Conservation (phyloP, 2,329 filamentous ascomycete genomes). For the Penicillium sp. region DNA sequence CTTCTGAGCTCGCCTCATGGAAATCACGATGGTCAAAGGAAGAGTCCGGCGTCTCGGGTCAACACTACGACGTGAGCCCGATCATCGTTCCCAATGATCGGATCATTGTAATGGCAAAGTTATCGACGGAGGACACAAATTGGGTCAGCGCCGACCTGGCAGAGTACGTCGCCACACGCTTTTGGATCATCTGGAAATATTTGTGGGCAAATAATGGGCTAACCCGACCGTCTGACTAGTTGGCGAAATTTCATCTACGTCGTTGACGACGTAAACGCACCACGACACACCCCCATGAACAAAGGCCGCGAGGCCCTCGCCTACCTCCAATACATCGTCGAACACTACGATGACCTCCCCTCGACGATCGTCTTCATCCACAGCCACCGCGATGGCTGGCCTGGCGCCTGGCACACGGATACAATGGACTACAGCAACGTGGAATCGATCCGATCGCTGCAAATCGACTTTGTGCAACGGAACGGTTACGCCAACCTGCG, state of each 20-base stretch:
- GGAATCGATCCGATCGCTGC: conserved; percentile 55
- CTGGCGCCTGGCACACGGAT: conserved; percentile 62
- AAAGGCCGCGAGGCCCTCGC: conserved; percentile 52
- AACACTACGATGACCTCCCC: conserved; percentile 54
- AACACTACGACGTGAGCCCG: conserved; percentile 32
- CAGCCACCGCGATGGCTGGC: conserved; percentile 55
- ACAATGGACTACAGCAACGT: conserved; percentile 60
- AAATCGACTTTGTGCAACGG: conserved; percentile 54
- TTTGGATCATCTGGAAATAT: not conserved
- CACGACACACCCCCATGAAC: conserved; percentile 42
- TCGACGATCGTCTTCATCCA: conserved; percentile 61
- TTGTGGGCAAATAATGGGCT: not conserved
- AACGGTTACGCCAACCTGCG: conserved; percentile 65
- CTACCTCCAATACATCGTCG: conserved; percentile 53
- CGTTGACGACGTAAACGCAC: conserved; percentile 42
- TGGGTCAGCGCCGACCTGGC: conserved; percentile 52
- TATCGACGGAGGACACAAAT: conserved; percentile 49
- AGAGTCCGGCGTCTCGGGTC: conserved; percentile 15
- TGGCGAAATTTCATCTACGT: conserved; percentile 54
- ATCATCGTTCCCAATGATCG: conserved; percentile 43
- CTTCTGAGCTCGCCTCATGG: conserved; percentile 6
- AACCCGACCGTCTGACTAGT: conserved; percentile 26
- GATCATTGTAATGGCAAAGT: conserved; percentile 51
- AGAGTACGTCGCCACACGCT: conserved; percentile 36
- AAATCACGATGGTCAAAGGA: conserved; percentile 16